phyloP scores from a whole-genome alignment of 495 filamentous ascomycete genomes.

The Hypomontagnella monticulosa region DNA sequence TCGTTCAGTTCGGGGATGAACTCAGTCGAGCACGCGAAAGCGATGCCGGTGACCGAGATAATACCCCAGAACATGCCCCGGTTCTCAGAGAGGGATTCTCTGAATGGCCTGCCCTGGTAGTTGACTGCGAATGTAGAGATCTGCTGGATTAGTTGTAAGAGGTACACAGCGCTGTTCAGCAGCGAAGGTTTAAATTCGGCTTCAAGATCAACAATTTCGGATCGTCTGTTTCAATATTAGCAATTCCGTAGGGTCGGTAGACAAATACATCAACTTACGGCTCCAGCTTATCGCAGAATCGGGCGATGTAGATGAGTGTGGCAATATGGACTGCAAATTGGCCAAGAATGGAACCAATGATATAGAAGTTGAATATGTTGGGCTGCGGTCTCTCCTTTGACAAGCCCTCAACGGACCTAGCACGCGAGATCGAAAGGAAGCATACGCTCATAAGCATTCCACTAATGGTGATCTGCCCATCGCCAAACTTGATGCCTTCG shows the following conservation, averaged over 20 bases:
- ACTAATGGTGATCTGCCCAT: conserved; percentile 98
- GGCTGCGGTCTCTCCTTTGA: conserved; percentile 98
- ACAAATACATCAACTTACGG: conserved; percentile 67
- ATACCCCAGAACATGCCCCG: conserved; percentile 98
- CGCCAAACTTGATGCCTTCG: conserved; percentile 98
- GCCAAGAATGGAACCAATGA: conserved; percentile 96
- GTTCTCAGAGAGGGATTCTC: conserved; percentile 94
- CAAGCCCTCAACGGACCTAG: conserved; percentile 91
- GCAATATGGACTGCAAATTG: conserved; percentile 97
- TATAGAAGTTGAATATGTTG: conserved; percentile 99
- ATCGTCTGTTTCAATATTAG: conserved; percentile 61
- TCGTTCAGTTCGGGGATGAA: conserved; percentile 96
- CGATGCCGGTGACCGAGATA: conserved; percentile 83
- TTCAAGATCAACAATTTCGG: conserved; percentile 84
- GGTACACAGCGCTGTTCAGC: conserved; percentile 96
- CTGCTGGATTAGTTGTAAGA: conserved; percentile 97
- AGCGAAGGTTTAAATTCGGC: conserved; percentile 94
- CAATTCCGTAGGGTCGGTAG: conserved; percentile 39
- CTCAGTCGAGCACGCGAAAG: conserved; percentile 96
- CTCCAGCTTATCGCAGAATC: conserved; percentile 82
- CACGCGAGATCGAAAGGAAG: conserved; percentile 95
- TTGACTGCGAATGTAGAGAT: conserved; percentile 99
- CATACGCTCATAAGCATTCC: conserved; percentile 99
- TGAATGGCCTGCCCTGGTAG: conserved; percentile 98
- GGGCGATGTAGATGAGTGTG: conserved; percentile 93